Evolutionary conservation across 2,329 filamentous ascomycete species (phyloP), one percentile per base, ranked within the genome.

Genomic region (Aspergillaceae sp.): DNA sequence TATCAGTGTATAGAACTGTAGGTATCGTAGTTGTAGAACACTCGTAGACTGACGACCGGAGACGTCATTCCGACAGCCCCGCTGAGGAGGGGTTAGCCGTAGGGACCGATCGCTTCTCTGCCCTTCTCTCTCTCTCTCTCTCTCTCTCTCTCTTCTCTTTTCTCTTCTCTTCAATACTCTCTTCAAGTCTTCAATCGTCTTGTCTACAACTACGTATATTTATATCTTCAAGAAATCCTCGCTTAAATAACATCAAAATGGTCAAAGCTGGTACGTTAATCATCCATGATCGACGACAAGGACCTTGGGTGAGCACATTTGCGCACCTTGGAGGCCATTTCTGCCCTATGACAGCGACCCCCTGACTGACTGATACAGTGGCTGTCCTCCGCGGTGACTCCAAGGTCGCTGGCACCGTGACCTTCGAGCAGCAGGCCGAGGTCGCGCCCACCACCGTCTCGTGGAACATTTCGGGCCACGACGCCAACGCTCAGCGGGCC

Each of bases 331-430:
- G 61, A 60, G 47, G 5, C 8, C 36, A 8, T 36, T 35, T 47
- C 48, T 47, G 44, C 48, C 62, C 62, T 64, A 65, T 65, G 60
- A 60, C 45, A 47, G 48, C 46, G 49, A 43, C 51, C 44, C 35
- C 42, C 36, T 32, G 30, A 32, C 8, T 48, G 4, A 49, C 36
- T 42, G 44, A 40, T 63, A 19, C 34, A 97, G 92, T 97, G 76
- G 87, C 86, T 75, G 88, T 95, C 71, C 76, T 98, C 78, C 91
- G 92, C 74, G 92, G 92, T 81, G 92, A 97, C 82, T 88, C 89
- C 73, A 94, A 90, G 78, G 77, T 98, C 79, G 76, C 82, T 68
- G 92, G 92, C 66, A 92, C 87, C 74, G 86, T 98, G 67, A 85
- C 82, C 76, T 96, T 98, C 73, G 89, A 94, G 79, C 92, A 98